Base-by-base conservation (phyloP, 2,329 filamentous ascomycete species). In the Penicillium sp. region DNA sequence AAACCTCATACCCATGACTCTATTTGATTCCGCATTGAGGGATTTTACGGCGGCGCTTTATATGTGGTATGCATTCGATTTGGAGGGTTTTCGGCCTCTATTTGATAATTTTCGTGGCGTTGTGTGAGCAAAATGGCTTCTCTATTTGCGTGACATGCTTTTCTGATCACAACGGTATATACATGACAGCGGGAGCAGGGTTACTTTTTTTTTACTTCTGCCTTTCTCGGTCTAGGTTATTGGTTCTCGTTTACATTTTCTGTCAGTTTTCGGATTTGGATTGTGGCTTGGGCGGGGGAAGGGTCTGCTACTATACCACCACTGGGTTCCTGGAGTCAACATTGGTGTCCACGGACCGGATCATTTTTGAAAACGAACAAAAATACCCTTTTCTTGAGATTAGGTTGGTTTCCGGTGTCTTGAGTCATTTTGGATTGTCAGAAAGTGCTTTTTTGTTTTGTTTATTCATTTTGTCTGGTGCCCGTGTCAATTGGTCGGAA, bases 101-200 rank as follows among this genome's bases (percentile, higher is more conserved):
- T 19, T 46, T 52, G 39, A 21, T 41, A 41, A 41, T 41, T 57
- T 61, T 56, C 57, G 59, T 61, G 70, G 70, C 70, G 70, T 72
- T 72, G 57, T 59, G 52, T 47, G 50, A 59, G 54, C 59, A 59
- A 60, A 57, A 56, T 43, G 31, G 44, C 4, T 51, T 55, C 21
- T 55, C 21, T 29, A 48, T 47, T 33, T 45, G 45, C 43, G 39
- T 33, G 41, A 46, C 29, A 37, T n/a, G 46, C 14, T 48, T 57
- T 49, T 52, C 45, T 39, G 61, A 65, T 66, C 67, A 65, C 62
- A 41, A 67, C 64, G 67, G 68, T 70, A 73, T 65, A 73, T 72
- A 72, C 64, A 62, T 61, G 48, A 44, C 14, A 41, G 50, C 39
- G 43, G 49, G 62, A 39, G 39, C 43, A 22, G 33, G 31, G 37